These are phyloP conservation scores for Botryotinia calthae DNA, from an alignment of 2,329 filamentous ascomycete genomes.

Conservation along the genomic window DNA sequence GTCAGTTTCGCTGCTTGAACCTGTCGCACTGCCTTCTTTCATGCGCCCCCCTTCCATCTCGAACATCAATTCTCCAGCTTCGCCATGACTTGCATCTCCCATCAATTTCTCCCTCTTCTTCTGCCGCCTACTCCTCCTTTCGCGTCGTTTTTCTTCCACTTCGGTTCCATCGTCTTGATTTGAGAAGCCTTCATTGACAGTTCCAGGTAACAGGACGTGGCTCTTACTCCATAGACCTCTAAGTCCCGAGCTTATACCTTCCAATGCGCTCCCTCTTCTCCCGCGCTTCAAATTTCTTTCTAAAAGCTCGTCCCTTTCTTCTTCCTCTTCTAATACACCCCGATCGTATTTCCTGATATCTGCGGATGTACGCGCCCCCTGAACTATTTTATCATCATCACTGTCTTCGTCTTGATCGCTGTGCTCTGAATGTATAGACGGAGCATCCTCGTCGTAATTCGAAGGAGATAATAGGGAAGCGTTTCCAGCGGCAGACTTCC, in stretches of 20 bases:
- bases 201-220: conserved; percentile 35
- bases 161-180: background rate
- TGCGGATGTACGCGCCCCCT: conserved; percentile 63
- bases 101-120: conserved; percentile 53
- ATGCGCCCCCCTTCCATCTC: conserved; percentile 79
- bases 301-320: conserved; percentile 63
- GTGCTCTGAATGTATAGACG: conserved; percentile 59
- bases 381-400: conserved; percentile 69
- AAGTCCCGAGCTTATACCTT: conserved; percentile 41
- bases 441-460: conserved; percentile 51
- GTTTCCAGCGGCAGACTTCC: conserved; percentile 22
- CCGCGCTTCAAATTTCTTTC: conserved; percentile 47
- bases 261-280: conserved; percentile 25
- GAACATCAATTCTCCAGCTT: conserved; percentile 77
- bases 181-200: conserved; percentile 25
- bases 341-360: conserved; percentile 70
- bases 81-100: conserved; percentile 56
- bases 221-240: conserved; percentile 41
- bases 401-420: conserved; percentile 74
- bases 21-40: conserved; percentile 63
- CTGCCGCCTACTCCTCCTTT: conserved; percentile 47
- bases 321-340: conserved; percentile 71
- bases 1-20: conserved; percentile 60
- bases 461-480: conserved; percentile 35
- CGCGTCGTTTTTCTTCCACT: conserved; percentile 42